Evolutionary conservation across 139 green algal species (phyloP).

Genomic region (Chlamydomonas schloesseri): DNA sequence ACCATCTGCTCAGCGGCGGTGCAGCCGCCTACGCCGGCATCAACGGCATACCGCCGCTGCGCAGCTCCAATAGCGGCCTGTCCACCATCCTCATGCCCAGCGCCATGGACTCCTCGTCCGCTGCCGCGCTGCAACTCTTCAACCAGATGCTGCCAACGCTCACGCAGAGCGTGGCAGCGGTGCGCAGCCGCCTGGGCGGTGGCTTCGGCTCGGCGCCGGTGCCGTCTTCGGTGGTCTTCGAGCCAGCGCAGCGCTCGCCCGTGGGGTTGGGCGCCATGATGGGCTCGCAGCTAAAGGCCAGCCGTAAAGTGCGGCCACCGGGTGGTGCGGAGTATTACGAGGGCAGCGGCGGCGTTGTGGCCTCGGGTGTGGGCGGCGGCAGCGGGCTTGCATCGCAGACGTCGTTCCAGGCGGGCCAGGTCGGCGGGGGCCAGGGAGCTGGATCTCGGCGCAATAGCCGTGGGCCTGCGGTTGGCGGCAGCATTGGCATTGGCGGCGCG

Average conservation of each 20-base stretch:
- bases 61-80: too few species aligned
- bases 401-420: too few species aligned
- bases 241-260: background rate
- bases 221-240: background rate
- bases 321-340: too few species aligned
- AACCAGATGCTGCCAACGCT: constrained; percentile 11
- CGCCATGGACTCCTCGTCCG: background rate
- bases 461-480: too few species aligned
- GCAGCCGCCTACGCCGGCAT: background rate
- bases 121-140: constrained; percentile 1
- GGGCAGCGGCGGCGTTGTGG: background rate
- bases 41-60: background rate
- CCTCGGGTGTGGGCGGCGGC: too few species aligned
- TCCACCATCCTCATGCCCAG: too few species aligned
- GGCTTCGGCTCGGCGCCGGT: background rate
- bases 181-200: background rate
- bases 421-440: too few species aligned
- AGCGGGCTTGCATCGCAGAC: too few species aligned
- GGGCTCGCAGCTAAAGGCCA: background rate
- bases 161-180: background rate
- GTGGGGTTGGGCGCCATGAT: background rate
- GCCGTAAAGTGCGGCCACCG: background rate
- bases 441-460: too few species aligned
- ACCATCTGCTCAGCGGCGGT: background rate
- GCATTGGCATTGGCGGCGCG: too few species aligned